Conservation (phyloP, 2,329 filamentous ascomycete species). For the Epichloe sylvatica region DNA sequence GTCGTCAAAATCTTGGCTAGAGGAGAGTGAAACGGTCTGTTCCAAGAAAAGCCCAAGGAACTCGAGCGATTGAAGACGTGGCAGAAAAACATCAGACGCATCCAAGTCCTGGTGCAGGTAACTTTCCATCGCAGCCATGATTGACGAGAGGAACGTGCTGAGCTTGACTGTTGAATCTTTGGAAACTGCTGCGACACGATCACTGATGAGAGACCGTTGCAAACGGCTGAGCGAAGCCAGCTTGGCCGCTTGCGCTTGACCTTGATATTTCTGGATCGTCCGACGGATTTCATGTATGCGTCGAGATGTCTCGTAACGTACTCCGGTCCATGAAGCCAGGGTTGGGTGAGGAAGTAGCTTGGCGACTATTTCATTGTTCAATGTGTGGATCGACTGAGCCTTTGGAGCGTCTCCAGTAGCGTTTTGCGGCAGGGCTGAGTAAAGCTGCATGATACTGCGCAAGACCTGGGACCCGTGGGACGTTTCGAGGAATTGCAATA, state of each 20-base stretch:
- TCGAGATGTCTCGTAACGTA: conserved; percentile 36
- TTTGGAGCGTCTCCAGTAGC: conserved; percentile 19
- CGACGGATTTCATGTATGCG: conserved; percentile 29
- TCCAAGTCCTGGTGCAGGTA: conserved; percentile 26
- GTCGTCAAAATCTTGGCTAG: conserved; percentile 39
- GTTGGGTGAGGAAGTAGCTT: conserved; percentile 26
- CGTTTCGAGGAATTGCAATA: conserved; percentile 20
- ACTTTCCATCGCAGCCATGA: conserved; percentile 26
- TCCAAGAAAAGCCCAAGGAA: conserved; percentile 39
- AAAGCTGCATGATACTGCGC: conserved; percentile 22
- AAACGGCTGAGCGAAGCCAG: conserved; percentile 44
- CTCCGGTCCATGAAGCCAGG: conserved; percentile 34
- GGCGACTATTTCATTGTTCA: conserved; percentile 43
- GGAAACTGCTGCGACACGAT: conserved; percentile 39
- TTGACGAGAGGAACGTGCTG: conserved; percentile 33
- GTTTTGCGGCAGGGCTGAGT: conserved; percentile 18
- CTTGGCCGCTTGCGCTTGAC: conserved; percentile 28
- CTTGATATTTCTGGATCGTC: conserved; percentile 26
- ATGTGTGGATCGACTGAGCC: conserved; percentile 41
- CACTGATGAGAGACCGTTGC: conserved; percentile 43
- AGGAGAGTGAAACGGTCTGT: conserved; percentile 36
- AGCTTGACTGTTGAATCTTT: conserved; percentile 48
- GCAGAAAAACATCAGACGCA: conserved; percentile 6
- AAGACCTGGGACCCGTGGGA: conserved; percentile 15
- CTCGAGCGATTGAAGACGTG: conserved; percentile 16